Base-by-base conservation (phyloP, 257 asterid species). In the Parsonsia alboflavescens region DNA sequence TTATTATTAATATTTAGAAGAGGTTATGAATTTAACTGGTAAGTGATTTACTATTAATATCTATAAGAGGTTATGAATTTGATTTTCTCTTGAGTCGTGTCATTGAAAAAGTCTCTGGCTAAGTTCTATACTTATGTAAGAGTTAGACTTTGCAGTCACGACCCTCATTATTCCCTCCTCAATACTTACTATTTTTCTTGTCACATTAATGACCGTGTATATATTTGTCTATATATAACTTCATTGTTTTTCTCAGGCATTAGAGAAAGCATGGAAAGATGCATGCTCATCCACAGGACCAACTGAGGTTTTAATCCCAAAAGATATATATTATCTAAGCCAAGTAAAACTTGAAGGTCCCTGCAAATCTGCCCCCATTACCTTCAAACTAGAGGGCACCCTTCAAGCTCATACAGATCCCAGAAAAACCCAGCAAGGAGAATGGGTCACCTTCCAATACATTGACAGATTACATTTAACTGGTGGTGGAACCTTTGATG, bases 401-500 rank as follows among this genome's bases (percentile, higher is more conserved):
- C 30, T 68, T 21, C 56, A 41, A 15, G 72, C 72, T n/a, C 54
- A 22, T 68, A 9, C 28, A 6, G 56, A 39, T 44, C 56, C 50
- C 0, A 8, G 11, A 2, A 19, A 68, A 21, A 44, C 21, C 41
- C 3, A 22, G 9, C 9, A 0, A 0, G 30, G 21, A 13, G 21
- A 46, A 17, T 68, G 72, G 70, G 1, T 65, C 1, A 65, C 24
- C 5, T 36, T 65, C 6, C 22, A 65, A 30, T 65, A 65, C 28
- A 8, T 65, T 17, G 70, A 65, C 45, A 22, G 3, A 0, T 48
- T 68, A 6, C 22, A 36, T 8, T 3, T 68, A 36, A 10, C 9
- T 6, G 72, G 72, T 45, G 57, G 57, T 7, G 72, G 72, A 17
- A 45, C 39, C 39, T 44, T 44, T n/a, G 72, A 68, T 44, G 72